Evolutionary conservation across 495 filamentous ascomycete genomes (phyloP).

Genomic region (Trichoderma virens): DNA sequence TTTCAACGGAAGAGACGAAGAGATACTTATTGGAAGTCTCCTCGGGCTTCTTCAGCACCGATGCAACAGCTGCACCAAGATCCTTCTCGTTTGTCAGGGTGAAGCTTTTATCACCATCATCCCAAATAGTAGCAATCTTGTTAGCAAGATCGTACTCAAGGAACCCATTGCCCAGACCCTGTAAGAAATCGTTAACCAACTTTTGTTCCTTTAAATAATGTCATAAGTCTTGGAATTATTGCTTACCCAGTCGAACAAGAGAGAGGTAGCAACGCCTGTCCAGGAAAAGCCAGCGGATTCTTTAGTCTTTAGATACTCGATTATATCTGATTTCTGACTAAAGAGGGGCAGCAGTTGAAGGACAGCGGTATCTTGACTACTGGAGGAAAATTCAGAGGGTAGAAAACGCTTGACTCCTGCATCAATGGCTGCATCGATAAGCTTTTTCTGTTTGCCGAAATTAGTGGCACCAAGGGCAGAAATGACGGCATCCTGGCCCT

Average conservation of each 20-base stretch:
- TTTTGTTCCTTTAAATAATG: conserved; percentile 10
- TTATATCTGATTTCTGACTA: conserved; percentile 37
- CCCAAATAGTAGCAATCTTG: conserved; percentile 38
- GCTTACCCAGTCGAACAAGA: conserved; percentile 44
- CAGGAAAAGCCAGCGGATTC: conserved; percentile 39
- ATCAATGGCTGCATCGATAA: conserved; percentile 50
- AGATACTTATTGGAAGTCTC: conserved; percentile 48
- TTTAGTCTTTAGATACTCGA: conserved; percentile 40
- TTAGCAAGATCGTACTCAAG: conserved; percentile 35
- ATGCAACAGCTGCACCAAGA: conserved; percentile 41
- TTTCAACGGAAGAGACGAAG: conserved; percentile 40
- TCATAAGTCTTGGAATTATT: neutral
- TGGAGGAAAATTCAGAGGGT: conserved; percentile 53
- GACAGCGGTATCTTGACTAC: conserved; percentile 29
- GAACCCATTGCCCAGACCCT: conserved; percentile 33
- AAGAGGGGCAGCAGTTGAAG: conserved; percentile 35
- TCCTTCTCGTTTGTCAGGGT: conserved; percentile 41
- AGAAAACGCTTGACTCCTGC: conserved; percentile 50
- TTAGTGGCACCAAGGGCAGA: conserved; percentile 31
- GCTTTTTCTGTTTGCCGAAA: conserved; percentile 32
- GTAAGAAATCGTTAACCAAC: conserved; percentile 1
- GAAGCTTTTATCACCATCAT: conserved; percentile 45
- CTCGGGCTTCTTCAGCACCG: conserved; percentile 41
- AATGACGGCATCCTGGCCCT: conserved; percentile 47
- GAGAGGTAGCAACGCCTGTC: conserved; percentile 42